Evolutionary conservation across 2,329 filamentous ascomycete genomes (phyloP), one percentile per base, ranked within the genome.

Genomic region (Pyrenochaeta sp.): DNA sequence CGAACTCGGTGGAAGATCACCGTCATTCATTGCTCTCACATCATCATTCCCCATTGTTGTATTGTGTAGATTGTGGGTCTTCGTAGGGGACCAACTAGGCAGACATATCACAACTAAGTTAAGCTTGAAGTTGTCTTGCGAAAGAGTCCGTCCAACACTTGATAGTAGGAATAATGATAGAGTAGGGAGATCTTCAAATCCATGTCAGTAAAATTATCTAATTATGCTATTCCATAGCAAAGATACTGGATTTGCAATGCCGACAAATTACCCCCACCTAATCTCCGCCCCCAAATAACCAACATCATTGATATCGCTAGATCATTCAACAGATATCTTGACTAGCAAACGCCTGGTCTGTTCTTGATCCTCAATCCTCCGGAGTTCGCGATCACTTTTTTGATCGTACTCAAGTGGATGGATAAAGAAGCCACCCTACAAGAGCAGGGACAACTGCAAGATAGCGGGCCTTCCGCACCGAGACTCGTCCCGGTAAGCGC

Each of bases 371-470:
- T 7, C 23, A 9, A 42, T 11, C 27, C 23, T 11, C 23, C 14
- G 21, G 17, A 11, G 10, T 3, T 42, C 12, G 7, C 7, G 12
- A 30, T 14, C 23, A 5, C 39, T 41, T 21, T 7, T 15, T 10
- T 29, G 10, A 12, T 29, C 12, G 14, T 23, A 14, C 23, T 1
- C n/a, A 15, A 32, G 35, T 40, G 35, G 35, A 37, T 30, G 35
- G 11, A 3, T 31, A 36, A 30, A 18, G 17, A 5, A 17, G 35
- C 43, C 32, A 20, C 4, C 18, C 20, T 47, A 18, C 35, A 48
- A 21, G 40, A n/a, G 39, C 21, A 21, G 14, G 7, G 15, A 23
- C 27, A 31, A 15, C 45, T 48, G 45, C 45, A 48, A 48, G 45
- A 32, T 40, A 40, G 35, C 10, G 41, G 41, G 27, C 30, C n/a